Base-by-base conservation (phyloP, 441 rosid genomes). In the Manihot esculenta region DNA sequence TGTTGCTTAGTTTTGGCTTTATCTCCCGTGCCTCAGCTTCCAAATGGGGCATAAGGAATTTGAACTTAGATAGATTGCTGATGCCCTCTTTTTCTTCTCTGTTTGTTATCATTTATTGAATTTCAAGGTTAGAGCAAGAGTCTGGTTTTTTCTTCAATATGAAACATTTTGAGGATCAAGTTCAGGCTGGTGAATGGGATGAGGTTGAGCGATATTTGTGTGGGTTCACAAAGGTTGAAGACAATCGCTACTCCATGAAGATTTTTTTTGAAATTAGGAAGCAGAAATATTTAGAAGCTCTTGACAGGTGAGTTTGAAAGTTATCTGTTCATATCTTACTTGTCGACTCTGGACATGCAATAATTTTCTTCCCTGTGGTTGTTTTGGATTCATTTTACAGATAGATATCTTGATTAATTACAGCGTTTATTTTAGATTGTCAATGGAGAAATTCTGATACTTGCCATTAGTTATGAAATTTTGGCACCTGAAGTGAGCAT, bases 231-330 rank as follows among this genome's bases (percentile, higher is more conserved):
- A 92, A 90, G 79, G 89, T 88, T 27, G 97, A 90, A 74, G 97
- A 92, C 64, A 92, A 92, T 71, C 76, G 92, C 78, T 90, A 92
- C 81, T 92, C 97, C 11, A 89, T 87, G 93, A 92, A 89, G 68
- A 89, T 92, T 49, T 92, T 89, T 71, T 92, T 92, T 45, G 94
- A 89, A 86, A 92, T 92, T 73, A 82, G 94, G 27, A 92, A 90
- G 87, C 97, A 92, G 82, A 92, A 92, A 61, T 92, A 90, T 65
- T 87, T 92, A 51, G 97, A 90, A 79, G 96, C 97, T 48, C 83
- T 92, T 38, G 97, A 92, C 74, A 88, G 85, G 97, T 88, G 72
- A 59, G 85, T 72, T 62, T 74, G 63, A 48, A 33, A 48, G 20
- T 4, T 24, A 20, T 42, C 13, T 51, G 2, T 18, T 64, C 18